Evolutionary conservation across 2,329 filamentous ascomycete genomes (phyloP).

Genomic region (Chaetomiaceae sp.): DNA sequence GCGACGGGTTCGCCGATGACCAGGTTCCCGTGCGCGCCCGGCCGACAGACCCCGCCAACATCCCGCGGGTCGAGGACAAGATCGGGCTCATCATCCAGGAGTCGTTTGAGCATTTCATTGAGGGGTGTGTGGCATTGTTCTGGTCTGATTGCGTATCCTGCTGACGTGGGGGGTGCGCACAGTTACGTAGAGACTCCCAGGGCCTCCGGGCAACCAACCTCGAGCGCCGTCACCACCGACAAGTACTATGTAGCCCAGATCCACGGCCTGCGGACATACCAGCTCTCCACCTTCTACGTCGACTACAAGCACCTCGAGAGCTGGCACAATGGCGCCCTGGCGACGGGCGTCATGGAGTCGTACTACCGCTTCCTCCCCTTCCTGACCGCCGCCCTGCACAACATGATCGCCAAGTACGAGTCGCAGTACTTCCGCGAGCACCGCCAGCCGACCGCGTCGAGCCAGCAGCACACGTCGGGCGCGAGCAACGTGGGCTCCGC

Average conservation of each 20-base stretch:
- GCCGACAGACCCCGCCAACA: slow-evolving; percentile 43
- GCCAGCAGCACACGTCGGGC: slow-evolving; percentile 65
- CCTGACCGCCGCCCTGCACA: slow-evolving; percentile 81
- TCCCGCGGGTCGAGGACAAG: slow-evolving; percentile 70
- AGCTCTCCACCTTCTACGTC: slow-evolving; percentile 80
- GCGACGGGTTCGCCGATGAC: slow-evolving; percentile 59
- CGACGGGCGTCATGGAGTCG: slow-evolving; percentile 78
- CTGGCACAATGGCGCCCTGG: slow-evolving; percentile 73
- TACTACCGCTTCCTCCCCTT: slow-evolving; percentile 96
- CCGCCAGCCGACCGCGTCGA: slow-evolving; percentile 74
- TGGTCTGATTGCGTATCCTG: slow-evolving; percentile 24
- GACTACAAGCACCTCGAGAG: slow-evolving; percentile 79
- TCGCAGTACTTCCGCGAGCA: slow-evolving; percentile 91
- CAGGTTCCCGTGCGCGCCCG: slow-evolving; percentile 52
- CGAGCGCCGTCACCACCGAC: slow-evolving; percentile 68
- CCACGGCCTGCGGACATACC: slow-evolving; percentile 66
- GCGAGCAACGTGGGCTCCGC: slow-evolving; percentile 57
- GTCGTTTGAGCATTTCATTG: slow-evolving; percentile 75
- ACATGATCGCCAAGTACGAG: slow-evolving; percentile 90
- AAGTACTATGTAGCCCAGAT: slow-evolving; percentile 85
- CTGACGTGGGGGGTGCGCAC: slow-evolving; percentile 7
- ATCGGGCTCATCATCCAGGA: slow-evolving; percentile 70
- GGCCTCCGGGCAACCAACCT: slow-evolving; percentile 57
- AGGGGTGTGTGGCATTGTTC: slow-evolving; percentile 48
- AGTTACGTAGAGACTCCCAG: slow-evolving; percentile 66